Percentiles rank a stretch among this genome's conserved stretches.
phyloP scores from a whole-genome alignment of 2,329 filamentous ascomycete species.

The Diaporthe australafricana region DNA sequence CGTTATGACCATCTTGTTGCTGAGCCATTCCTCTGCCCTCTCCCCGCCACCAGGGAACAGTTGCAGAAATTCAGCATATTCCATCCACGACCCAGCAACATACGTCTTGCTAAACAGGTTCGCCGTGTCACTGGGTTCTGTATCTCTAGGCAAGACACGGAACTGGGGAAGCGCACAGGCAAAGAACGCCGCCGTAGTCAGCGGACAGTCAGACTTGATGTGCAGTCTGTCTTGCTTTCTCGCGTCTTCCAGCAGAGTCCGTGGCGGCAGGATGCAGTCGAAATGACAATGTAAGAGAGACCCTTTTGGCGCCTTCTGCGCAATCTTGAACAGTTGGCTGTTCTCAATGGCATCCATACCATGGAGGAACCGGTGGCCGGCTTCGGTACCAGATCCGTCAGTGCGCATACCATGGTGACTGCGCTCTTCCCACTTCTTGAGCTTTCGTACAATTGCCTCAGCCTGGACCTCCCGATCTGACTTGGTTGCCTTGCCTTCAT shows the following conservation, averaged over 20 bases:
- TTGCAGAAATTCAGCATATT: not conserved
- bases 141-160: not conserved
- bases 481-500: not conserved
- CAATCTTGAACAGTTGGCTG: constrained; percentile 68
- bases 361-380: constrained; percentile 14
- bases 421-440: constrained; percentile 18
- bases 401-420: constrained; percentile 1
- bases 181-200: not conserved
- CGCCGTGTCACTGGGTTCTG: not conserved
- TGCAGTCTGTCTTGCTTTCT: not conserved
- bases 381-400: constrained; percentile 8
- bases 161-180: constrained; percentile 4
- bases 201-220: constrained; percentile 7
- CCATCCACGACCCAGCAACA: constrained; percentile 45
- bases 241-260: not conserved
- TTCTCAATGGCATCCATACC: constrained; percentile 52
- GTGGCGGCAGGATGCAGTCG: constrained; percentile 68
- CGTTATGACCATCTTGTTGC: not conserved
- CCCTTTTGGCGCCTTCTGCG: constrained; percentile 75
- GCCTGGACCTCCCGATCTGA: not conserved
- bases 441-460: not conserved
- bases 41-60: constrained; percentile 4
- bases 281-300: constrained; percentile 81
- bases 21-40: constrained; percentile 75
- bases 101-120: constrained; percentile 67